A percentile compares a stretch with the other conserved stretches of the same genome.
phyloP scores from a whole-genome alignment of 495 filamentous ascomycete species.

The Neurospora sp. region DNA sequence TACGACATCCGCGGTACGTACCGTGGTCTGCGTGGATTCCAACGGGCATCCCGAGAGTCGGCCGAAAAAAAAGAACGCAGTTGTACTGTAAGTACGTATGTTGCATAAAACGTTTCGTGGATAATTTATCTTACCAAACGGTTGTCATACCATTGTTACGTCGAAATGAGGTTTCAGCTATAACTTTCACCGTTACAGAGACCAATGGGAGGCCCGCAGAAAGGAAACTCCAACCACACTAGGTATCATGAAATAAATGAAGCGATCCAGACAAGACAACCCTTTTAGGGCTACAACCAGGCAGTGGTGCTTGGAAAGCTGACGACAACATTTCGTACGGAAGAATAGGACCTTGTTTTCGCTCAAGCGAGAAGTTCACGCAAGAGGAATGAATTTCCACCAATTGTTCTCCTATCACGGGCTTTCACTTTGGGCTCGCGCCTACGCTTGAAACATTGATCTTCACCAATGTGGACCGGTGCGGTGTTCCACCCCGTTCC shows the following conservation, averaged over 20 bases:
- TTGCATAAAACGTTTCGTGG: neutral
- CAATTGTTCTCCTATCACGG: neutral
- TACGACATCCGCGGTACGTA: neutral
- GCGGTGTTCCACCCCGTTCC: neutral
- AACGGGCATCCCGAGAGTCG: neutral
- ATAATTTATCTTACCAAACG: neutral
- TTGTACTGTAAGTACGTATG: neutral
- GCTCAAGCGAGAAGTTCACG: neutral
- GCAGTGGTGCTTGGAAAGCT: neutral
- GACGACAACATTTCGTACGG: neutral
- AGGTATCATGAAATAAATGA: neutral
- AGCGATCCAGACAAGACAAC: neutral
- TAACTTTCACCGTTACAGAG: neutral
- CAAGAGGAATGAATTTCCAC: neutral
- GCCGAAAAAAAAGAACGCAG: neutral
- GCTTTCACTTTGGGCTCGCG: neutral
- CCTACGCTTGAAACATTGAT: neutral
- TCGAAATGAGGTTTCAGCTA: neutral
- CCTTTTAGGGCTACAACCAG: neutral
- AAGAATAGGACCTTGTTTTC: neutral
- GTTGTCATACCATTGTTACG: neutral
- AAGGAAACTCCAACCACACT: neutral
- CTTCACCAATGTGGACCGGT: neutral
- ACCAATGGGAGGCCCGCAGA: neutral
- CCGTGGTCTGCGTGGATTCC: neutral